Evolutionary conservation across 2,329 filamentous ascomycete genomes (phyloP).

Genomic region (Epichloe coenophiala): DNA sequence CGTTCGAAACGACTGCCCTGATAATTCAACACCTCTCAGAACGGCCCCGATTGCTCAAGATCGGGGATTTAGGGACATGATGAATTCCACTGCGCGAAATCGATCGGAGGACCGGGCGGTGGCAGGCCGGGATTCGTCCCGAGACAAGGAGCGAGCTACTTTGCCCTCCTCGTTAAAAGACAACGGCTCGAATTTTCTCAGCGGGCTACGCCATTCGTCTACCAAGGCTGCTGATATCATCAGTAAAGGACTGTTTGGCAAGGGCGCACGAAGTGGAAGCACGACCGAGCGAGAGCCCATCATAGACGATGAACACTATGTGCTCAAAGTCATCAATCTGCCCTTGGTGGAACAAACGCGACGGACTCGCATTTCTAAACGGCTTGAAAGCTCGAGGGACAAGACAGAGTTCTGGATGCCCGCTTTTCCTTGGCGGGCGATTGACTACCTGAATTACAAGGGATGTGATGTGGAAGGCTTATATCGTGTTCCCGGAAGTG

Average conservation of each 20-base stretch:
- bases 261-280: constrained; percentile 59
- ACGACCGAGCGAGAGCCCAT: constrained; percentile 50
- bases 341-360: constrained; percentile 81
- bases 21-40: constrained; percentile 29
- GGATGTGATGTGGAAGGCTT: constrained; percentile 87
- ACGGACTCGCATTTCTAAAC: constrained; percentile 81
- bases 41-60: constrained; percentile 54
- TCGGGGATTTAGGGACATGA: constrained; percentile 53
- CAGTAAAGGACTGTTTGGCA: constrained; percentile 72
- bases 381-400: constrained; percentile 73
- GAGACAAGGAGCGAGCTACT: constrained; percentile 34
- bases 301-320: constrained; percentile 71
- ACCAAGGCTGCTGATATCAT: constrained; percentile 68
- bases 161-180: constrained; percentile 45
- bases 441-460: constrained; percentile 92
- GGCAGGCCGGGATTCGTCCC: constrained; percentile 28
- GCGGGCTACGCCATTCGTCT: constrained; percentile 58
- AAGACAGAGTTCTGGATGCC: constrained; percentile 99
- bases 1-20: constrained; percentile 15
- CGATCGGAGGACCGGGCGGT: constrained; percentile 57
- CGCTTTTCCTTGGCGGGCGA: constrained; percentile 84
- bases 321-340: constrained; percentile 71
- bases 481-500: constrained; percentile 84
- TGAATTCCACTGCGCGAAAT: constrained; percentile 51
- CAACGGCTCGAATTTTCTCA: constrained; percentile 52